Percentiles rank a stretch among this genome's conserved stretches.
Conservation (phyloP, 306 rosid species). For the Castanospermum australe region DNA sequence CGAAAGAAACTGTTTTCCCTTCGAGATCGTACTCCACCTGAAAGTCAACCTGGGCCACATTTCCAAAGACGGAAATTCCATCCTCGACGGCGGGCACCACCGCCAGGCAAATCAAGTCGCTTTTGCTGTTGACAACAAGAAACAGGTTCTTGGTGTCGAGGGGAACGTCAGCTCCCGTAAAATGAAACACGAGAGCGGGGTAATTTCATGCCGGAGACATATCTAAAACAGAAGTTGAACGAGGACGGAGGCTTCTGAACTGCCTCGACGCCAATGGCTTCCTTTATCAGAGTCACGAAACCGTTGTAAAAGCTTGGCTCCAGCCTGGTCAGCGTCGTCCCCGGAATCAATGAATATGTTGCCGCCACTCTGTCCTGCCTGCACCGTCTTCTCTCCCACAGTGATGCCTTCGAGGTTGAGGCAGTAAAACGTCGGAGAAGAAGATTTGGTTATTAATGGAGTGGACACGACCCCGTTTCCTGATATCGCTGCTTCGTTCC, state of each 20-base stretch:
- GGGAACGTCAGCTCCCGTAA: background rate
- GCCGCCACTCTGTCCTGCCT: background rate
- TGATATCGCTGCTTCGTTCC: background rate
- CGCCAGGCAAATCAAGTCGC: background rate
- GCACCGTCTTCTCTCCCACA: background rate
- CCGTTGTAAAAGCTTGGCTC: background rate
- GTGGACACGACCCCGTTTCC: background rate
- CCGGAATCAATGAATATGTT: constrained; percentile 33
- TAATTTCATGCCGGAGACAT: background rate
- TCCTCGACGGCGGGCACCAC: background rate
- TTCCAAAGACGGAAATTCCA: constrained; percentile 1
- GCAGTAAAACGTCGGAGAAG: background rate
- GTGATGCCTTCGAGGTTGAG: constrained; percentile 20
- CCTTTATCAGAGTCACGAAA: background rate
- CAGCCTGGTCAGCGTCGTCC: constrained; percentile 15
- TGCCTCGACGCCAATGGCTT: background rate
- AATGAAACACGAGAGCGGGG: background rate
- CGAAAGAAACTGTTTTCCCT: constrained; percentile 19
- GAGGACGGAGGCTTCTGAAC: background rate
- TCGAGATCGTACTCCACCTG: constrained; percentile 27
- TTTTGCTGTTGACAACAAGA: background rate
- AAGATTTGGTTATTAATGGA: background rate
- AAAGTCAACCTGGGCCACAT: background rate
- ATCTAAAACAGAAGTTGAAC: background rate
- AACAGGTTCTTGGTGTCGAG: background rate